Evolutionary conservation across 2,329 filamentous ascomycete genomes (phyloP), one percentile per base, ranked within the genome.

Genomic region (Claviceps arundinis): DNA sequence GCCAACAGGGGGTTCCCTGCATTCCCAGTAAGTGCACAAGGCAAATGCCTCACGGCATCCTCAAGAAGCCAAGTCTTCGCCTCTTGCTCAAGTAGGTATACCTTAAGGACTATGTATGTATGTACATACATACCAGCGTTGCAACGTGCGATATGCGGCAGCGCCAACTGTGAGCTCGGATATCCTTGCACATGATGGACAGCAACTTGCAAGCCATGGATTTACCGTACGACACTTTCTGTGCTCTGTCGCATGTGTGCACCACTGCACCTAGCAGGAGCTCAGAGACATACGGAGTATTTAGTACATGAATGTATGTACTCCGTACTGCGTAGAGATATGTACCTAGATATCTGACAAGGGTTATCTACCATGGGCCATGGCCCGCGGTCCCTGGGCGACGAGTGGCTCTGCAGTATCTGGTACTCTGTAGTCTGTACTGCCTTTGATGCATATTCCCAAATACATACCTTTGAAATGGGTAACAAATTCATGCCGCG

Each of bases 1-100:
- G 51, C 26, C n/a, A 45, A 24, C 51, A 30, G 24, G 51, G 51
- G 37, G 30, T 37, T 53, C 51, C 51, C 47, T 53, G 51, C 26
- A 47, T 38, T 14, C 16, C 37, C 19, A 50, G 34, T 17, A 43
- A 45, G 51, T 24, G 38, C 37, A 37, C 5, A 24, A 41, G 37
- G 47, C 48, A 42, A 50, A 49, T 47, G 22, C 47, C 42, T 44
- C 43, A 44, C 41, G 34, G 47, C 17, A n/a, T 30, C 7, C 37
- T 26, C 14, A 17, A 34, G 16, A 41, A 37, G 41, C 17, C 47
- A 46, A 46, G 47, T 42, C 34, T 41, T 41, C 38, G 51, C 22
- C 16, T 26, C 24, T 17, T 41, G 47, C 26, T 40, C 47, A 13
- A 26, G 30, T 11, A 24, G 17, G 17, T 19, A 19, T 37, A 19